These are phyloP conservation scores for Pezicula rhizophila DNA, from an alignment of 2,329 filamentous ascomycete species.

Conservation along the genomic window DNA sequence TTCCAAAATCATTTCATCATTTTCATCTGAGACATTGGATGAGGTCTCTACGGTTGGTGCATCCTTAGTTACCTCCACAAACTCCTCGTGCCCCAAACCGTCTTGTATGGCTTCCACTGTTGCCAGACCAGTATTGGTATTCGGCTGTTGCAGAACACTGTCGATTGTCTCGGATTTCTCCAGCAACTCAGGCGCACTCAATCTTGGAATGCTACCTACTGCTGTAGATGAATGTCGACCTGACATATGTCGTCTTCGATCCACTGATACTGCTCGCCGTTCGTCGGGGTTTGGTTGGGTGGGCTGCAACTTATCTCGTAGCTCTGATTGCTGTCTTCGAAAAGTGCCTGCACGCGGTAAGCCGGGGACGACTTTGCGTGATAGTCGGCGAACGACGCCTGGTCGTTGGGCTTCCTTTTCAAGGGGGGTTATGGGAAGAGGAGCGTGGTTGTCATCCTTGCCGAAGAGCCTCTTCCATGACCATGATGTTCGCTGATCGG, in stretches of 20 bases:
- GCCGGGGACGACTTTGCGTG: slow-evolving; percentile 65
- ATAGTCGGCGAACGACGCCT: slow-evolving; percentile 24
- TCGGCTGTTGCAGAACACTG: slow-evolving; percentile 10
- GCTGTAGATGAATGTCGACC: slow-evolving; percentile 18
- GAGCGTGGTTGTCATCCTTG: slow-evolving; percentile 17
- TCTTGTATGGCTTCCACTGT: slow-evolving; percentile 10
- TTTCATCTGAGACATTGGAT: slow-evolving; percentile 43
- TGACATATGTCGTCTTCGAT: slow-evolving; percentile 33
- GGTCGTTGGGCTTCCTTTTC: slow-evolving; percentile 13
- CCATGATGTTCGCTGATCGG: slow-evolving; percentile 24
- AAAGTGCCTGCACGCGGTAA: slow-evolving; percentile 74
- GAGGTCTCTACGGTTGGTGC: slow-evolving; percentile 20
- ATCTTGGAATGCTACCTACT: slow-evolving; percentile 12
- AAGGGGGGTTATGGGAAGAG: slow-evolving; percentile 10
- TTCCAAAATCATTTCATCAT: slow-evolving; percentile 52
- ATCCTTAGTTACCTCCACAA: slow-evolving; percentile 22
- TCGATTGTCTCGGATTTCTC: slow-evolving; percentile 19
- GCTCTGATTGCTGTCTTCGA: slow-evolving; percentile 76
- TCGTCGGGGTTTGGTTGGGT: slow-evolving; percentile 57
- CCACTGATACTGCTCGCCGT: slow-evolving; percentile 65
- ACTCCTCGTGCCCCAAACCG: slow-evolving; percentile 18
- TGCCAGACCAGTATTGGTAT: neutral
- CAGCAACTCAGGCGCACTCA: slow-evolving; percentile 25
- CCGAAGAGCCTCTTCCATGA: slow-evolving; percentile 27
- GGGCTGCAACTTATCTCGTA: slow-evolving; percentile 65